Conservation (phyloP, 139 green algal genomes). For the Volvox reticuliferus region DNA sequence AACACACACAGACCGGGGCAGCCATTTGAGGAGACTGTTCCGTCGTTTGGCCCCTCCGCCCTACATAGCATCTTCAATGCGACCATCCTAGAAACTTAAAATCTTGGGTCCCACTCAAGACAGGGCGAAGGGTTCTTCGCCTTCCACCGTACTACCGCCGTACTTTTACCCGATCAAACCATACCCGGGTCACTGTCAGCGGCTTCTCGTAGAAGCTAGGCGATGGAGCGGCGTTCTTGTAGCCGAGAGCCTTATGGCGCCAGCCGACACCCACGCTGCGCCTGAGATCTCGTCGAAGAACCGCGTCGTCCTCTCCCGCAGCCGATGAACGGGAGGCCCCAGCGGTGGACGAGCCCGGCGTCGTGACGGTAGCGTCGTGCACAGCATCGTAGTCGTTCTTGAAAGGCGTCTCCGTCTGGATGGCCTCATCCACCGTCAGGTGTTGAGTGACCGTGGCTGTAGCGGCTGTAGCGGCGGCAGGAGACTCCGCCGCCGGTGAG, state of each 20-base stretch:
- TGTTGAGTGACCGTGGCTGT: too few species aligned
- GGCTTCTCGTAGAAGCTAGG: slow-evolving; percentile 17
- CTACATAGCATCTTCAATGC: too few species aligned
- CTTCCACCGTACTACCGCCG: too few species aligned
- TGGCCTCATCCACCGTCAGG: background rate
- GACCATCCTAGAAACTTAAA: too few species aligned
- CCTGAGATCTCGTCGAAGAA: background rate
- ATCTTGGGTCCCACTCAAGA: too few species aligned
- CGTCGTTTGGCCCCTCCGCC: too few species aligned
- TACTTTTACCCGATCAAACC: background rate
- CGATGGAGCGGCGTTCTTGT: background rate
- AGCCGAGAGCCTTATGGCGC: slow-evolving; percentile 30
- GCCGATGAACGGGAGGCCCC: background rate
- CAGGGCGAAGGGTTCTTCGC: too few species aligned
- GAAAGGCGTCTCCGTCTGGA: background rate
- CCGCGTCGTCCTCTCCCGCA: background rate
- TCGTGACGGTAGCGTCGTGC: background rate
- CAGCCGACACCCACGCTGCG: slow-evolving; percentile 32
- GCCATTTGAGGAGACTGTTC: too few species aligned
- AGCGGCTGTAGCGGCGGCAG: too few species aligned
- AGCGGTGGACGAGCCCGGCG: too few species aligned
- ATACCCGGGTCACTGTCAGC: background rate
- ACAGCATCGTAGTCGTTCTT: background rate
- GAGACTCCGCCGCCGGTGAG: too few species aligned
- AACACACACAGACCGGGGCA: too few species aligned